These are phyloP conservation scores for Skeletonema costatum DNA, from an alignment of 108 stramenopile genomes.

Conservation along the genomic window DNA sequence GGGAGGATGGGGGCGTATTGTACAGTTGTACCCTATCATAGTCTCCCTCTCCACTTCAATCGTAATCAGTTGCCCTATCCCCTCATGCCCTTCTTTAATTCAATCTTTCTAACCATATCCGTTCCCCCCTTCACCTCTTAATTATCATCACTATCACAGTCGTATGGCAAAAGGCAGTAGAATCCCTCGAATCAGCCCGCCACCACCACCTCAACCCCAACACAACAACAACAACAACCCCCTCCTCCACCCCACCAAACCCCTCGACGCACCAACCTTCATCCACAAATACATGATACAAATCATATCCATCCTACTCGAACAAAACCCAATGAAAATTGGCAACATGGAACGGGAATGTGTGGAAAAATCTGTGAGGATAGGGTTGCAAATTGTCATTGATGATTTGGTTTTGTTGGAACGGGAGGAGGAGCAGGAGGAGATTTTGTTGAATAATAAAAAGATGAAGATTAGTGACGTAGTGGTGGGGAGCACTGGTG, in stretches of 20 bases:
- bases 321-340: conserved; percentile 81
- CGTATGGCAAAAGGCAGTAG: conserved; percentile 82
- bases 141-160: conserved; percentile 38
- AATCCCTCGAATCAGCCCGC: conserved; percentile 64
- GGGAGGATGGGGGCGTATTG: neutral
- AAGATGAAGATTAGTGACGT: conserved; percentile 4
- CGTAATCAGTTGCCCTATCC: too few species aligned
- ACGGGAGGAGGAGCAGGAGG: conserved; percentile 10
- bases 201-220: conserved; percentile 17
- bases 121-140: neutral
- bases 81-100: too few species aligned
- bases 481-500: neutral
- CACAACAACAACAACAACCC: neutral
- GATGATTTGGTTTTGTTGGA: conserved; percentile 55
- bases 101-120: too few species aligned
- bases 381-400: conserved; percentile 65
- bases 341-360: conserved; percentile 74
- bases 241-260: neutral
- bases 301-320: conserved; percentile 81
- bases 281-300: conserved; percentile 72
- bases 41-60: neutral
- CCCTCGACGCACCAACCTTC: conserved; percentile 64
- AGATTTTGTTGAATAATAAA: neutral
- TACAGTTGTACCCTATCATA: too few species aligned
- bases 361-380: conserved; percentile 70